Evolutionary conservation across 2,329 filamentous ascomycete species (phyloP).

Genomic region (Aurifilum marmelostoma): DNA sequence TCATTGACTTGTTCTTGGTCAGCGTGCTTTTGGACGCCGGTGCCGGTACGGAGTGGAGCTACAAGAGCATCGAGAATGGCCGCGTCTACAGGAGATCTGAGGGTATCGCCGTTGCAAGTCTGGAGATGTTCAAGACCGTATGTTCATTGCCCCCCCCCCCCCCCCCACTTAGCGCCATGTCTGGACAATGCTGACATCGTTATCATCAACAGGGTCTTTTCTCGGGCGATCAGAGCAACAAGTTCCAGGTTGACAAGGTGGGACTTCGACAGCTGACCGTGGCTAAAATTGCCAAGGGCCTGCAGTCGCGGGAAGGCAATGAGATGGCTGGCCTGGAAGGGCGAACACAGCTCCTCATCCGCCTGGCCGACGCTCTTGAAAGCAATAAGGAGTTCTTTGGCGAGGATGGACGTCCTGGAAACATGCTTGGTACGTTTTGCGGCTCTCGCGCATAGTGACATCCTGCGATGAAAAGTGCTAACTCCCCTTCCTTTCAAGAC

Average conservation of each 20-base stretch:
- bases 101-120: conserved; percentile 74
- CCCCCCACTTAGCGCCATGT: neutral
- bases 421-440: conserved; percentile 75
- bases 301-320: conserved; percentile 83
- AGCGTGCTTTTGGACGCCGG: conserved; percentile 86
- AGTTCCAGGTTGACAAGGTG: conserved; percentile 85
- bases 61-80: conserved; percentile 88
- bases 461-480: conserved; percentile 27
- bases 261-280: conserved; percentile 76
- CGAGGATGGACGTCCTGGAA: conserved; percentile 80
- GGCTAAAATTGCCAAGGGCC: conserved; percentile 74
- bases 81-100: conserved; percentile 83
- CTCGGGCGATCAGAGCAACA: conserved; percentile 79
- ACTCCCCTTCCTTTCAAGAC: conserved; percentile 57
- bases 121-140: conserved; percentile 89
- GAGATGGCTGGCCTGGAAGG: conserved; percentile 84
- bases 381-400: conserved; percentile 85
- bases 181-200: conserved; percentile 15
- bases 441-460: conserved; percentile 34
- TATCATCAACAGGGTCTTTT: conserved; percentile 66
- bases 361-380: conserved; percentile 73
- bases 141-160: conserved; percentile 28
- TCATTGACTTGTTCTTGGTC: conserved; percentile 77
- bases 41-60: conserved; percentile 87
- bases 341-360: conserved; percentile 75